Conservation (phyloP, 345 rosid species). For the Populus euphratica region DNA sequence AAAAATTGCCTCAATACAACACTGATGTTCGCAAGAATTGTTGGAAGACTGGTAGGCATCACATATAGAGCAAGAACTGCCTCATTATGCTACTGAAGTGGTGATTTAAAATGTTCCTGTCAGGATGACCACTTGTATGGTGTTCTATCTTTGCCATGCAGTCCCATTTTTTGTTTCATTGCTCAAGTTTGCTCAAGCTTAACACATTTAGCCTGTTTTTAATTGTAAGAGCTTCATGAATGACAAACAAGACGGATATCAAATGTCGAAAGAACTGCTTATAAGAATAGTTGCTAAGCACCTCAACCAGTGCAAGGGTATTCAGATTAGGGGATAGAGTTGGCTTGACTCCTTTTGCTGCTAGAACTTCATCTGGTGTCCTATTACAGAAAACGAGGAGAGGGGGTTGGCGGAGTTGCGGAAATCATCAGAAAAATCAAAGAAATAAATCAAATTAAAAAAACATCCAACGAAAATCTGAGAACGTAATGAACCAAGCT, state of each 20-base stretch:
- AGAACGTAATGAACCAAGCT: conserved; percentile 11
- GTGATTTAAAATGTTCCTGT: no score
- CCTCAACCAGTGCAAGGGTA: conserved; percentile 89
- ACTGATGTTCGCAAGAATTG: no score
- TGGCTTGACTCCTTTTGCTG: conserved; percentile 96
- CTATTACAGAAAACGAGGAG: conserved; percentile 26
- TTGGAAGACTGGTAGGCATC: no score
- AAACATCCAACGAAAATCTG: neutral
- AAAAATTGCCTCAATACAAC: no score
- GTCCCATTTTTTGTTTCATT: neutral
- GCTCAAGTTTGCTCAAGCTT: neutral
- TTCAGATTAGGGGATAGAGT: conserved; percentile 86
- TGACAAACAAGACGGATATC: neutral
- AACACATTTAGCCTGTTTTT: neutral
- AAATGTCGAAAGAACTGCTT: neutral
- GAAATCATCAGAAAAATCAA: neutral
- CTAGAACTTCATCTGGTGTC: conserved; percentile 94
- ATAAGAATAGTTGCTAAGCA: conserved; percentile 21
- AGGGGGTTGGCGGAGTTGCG: neutral
- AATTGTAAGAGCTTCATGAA: neutral
- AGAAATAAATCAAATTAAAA: neutral
- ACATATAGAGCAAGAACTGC: no score
- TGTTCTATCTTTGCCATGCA: neutral
- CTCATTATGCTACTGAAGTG: no score
- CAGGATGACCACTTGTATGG: neutral